Evolutionary conservation across 179 eudicot genomes (phyloP).

Genomic region (Nepenthes alata): DNA sequence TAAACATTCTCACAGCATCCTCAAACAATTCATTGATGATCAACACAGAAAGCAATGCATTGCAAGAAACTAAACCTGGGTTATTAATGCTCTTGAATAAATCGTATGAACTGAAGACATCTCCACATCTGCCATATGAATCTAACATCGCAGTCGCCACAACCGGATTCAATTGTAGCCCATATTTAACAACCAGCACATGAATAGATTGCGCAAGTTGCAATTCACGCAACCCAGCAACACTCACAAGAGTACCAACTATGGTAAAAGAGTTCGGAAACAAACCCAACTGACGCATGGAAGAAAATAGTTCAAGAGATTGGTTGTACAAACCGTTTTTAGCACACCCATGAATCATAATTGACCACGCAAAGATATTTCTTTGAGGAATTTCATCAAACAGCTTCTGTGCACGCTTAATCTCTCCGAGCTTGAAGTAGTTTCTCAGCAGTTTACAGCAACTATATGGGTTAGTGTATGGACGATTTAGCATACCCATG

Average conservation of each 20-base stretch:
- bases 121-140: slow-evolving; percentile 17
- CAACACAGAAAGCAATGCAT: slow-evolving; percentile 19
- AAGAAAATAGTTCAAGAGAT: slow-evolving; percentile 10
- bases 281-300: slow-evolving; percentile 7
- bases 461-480: too few species aligned
- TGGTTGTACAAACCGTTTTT: slow-evolving; percentile 1
- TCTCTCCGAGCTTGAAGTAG: slow-evolving; percentile 4
- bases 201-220: slow-evolving; percentile 9
- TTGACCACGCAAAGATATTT: too few species aligned
- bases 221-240: slow-evolving; percentile 12
- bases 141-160: slow-evolving; percentile 17
- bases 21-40: slow-evolving; percentile 11
- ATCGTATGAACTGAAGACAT: slow-evolving; percentile 5
- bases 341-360: too few species aligned
- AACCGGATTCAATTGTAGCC: slow-evolving; percentile 10
- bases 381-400: too few species aligned
- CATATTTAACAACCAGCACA: slow-evolving; percentile 14
- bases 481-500: too few species aligned
- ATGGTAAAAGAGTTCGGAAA: slow-evolving; percentile 16
- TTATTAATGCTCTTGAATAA: slow-evolving; percentile 9
- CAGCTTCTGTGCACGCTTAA: too few species aligned
- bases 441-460: too few species aligned
- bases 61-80: slow-evolving; percentile 12
- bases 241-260: slow-evolving; percentile 15
- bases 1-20: slow-evolving; percentile 12